phyloP scores from a whole-genome alignment of 192 early-diverging fungal genomes.

The Diversispora eburnea region DNA sequence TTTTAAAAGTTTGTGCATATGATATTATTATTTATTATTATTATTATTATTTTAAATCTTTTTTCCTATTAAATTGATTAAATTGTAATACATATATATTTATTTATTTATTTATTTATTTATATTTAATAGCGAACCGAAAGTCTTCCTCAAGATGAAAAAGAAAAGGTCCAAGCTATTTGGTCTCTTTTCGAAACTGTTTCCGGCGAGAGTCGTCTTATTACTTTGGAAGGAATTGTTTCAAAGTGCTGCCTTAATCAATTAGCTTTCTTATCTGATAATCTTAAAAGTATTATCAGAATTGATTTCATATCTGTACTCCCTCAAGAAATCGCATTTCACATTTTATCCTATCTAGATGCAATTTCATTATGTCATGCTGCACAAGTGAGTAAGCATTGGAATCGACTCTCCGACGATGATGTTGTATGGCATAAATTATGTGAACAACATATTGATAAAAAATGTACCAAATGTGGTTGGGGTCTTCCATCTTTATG shows the following conservation, averaged over 20 bases:
- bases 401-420: constrained; percentile 85
- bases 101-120: background rate
- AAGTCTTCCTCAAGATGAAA: constrained; percentile 52
- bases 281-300: constrained; percentile 66
- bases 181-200: constrained; percentile 70
- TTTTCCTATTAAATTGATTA: too few relatives aligned
- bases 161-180: constrained; percentile 62
- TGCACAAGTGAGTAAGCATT: constrained; percentile 78
- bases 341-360: constrained; percentile 88
- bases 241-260: constrained; percentile 82
- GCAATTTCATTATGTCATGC: constrained; percentile 86
- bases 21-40: too few relatives aligned
- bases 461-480: constrained; percentile 91
- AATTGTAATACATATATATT: background rate
- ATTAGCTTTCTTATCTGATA: constrained; percentile 74
- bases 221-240: constrained; percentile 74
- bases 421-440: constrained; percentile 94
- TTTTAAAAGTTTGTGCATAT: constrained; percentile 44
- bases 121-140: constrained; percentile 48
- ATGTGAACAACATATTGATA: constrained; percentile 97
- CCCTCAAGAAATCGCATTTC: constrained; percentile 77
- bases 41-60: too few relatives aligned
- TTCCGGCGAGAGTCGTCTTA: constrained; percentile 56
- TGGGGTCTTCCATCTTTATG: constrained; percentile 89
- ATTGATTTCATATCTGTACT: constrained; percentile 79